These are phyloP conservation scores for Heterobasidion occidentale DNA, from an alignment of 1,284 basidiomycete genomes.

Conservation along the genomic window DNA sequence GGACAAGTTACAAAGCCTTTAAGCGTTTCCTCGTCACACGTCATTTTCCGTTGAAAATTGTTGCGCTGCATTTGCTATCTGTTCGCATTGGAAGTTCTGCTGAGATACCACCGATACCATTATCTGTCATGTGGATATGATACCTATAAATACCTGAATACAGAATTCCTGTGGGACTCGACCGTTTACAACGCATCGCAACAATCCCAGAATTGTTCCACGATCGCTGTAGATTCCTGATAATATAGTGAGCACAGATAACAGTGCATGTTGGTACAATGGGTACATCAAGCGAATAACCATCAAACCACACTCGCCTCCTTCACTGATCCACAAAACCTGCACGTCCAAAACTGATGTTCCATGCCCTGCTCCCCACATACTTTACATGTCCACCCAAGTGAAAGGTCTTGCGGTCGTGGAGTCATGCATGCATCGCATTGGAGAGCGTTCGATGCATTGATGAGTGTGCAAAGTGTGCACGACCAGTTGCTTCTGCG, in stretches of 20 bases:
- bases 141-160: too few species aligned
- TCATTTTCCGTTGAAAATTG: too few species aligned
- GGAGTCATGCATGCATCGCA: conserved; percentile 58
- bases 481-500: conserved; percentile 52
- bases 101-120: background rate
- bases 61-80: background rate
- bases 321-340: conserved; percentile 64
- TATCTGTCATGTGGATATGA: too few species aligned
- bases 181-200: too few species aligned
- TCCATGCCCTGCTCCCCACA: conserved; percentile 59
- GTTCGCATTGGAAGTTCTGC: background rate
- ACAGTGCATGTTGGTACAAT: background rate
- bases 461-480: conserved; percentile 64
- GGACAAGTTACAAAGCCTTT: conserved; percentile 24
- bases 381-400: conserved; percentile 61
- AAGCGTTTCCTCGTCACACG: background rate
- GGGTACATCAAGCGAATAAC: background rate
- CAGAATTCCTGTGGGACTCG: too few species aligned
- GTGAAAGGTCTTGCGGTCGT: conserved; percentile 16
- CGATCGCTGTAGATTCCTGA: background rate
- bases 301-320: conserved; percentile 23
- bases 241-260: background rate
- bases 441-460: conserved; percentile 36
- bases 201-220: too few species aligned
- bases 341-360: conserved; percentile 69